Evolutionary conservation across 495 filamentous ascomycete genomes (phyloP), one percentile per base, ranked within the genome.

Genomic region (Neurospora sp.): DNA sequence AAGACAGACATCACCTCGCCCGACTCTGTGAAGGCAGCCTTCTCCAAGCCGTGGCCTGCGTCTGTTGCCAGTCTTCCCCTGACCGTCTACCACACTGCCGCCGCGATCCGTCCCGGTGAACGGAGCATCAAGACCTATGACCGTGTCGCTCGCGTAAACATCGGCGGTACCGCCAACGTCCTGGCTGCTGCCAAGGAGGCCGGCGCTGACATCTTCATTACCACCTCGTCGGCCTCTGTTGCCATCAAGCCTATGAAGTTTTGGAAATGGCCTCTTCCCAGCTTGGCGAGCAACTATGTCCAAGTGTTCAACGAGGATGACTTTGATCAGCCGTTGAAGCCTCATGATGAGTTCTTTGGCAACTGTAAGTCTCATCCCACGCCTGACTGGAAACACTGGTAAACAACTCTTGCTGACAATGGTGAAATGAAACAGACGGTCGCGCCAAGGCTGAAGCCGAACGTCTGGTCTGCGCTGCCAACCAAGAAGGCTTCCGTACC

Each of bases 51-150:
- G 38, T 90, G 88, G 87, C 78, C 83, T 3, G 71, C 73, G 8
- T 75, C 78, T 1, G 84, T 86, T 4, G 78, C 85, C 39, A 70
- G 80, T 4, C 79, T 84, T 3, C 85, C 87, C 20, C 75, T 89
- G 27, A 89, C 87, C 12, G 87, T 89, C 35, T 89, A 85, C 75
- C 88, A 89, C 78, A 89, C 85, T 1, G 87, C 87, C 18, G 87
- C 87, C 0, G 75, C 82, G 7, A 87, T 90, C 68, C 77, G 83
- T 6, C 79, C 85, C 0, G 80, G 79, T 8, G 87, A 89, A 42
- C 87, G 88, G 16, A 80, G 81, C 71, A 73, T 78, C 59, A 72
- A 77, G 14, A 81, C 85, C 39, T 86, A 88, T 69, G 81, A 83
- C 7, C 80, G 81, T 27, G 75, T 84, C 71, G 80, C 78, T 71